phyloP scores from a whole-genome alignment of 208 protist species.

The Trypanosoma lewisi region DNA sequence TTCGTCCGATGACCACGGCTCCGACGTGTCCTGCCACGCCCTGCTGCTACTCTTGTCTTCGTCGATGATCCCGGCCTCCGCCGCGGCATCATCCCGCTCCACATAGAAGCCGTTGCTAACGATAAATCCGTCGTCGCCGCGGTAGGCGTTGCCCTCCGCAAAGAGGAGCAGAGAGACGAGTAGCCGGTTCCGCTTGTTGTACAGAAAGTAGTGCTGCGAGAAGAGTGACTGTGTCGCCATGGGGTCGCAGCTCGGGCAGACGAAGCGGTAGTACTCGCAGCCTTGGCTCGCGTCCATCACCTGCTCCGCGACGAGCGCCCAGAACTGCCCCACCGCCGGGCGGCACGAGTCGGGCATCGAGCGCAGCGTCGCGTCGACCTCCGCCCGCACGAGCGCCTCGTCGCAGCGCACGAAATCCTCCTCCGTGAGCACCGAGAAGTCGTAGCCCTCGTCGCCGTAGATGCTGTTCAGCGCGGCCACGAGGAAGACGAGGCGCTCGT shows the following conservation, averaged over 20 bases:
- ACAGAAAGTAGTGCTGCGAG: slow-evolving; percentile 69
- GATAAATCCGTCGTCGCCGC: slow-evolving; percentile 51
- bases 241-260: slow-evolving; percentile 67
- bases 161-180: slow-evolving; percentile 60
- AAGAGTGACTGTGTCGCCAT: slow-evolving; percentile 47
- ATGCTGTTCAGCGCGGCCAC: slow-evolving; percentile 71
- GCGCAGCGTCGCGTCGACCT: slow-evolving; percentile 44
- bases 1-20: slow-evolving; percentile 32
- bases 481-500: slow-evolving; percentile 70
- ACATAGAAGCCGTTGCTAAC: slow-evolving; percentile 20
- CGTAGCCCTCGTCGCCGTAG: slow-evolving; percentile 72
- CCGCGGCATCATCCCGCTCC: slow-evolving; percentile 14
- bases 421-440: slow-evolving; percentile 72
- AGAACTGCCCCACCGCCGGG: slow-evolving; percentile 61
- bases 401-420: slow-evolving; percentile 58
- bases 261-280: slow-evolving; percentile 74
- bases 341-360: slow-evolving; percentile 43
- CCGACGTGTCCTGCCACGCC: slow-evolving; percentile 17
- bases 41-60: slow-evolving; percentile 2
- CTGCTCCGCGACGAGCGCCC: slow-evolving; percentile 45
- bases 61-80: no score
- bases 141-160: slow-evolving; percentile 65
- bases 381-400: slow-evolving; percentile 39
- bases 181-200: slow-evolving; percentile 58
- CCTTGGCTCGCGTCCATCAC: slow-evolving; percentile 42